Evolutionary conservation across 768 basidiomycete genomes (phyloP), one percentile per base, ranked within the genome.

Genomic region (Boletus eberwhitei): DNA sequence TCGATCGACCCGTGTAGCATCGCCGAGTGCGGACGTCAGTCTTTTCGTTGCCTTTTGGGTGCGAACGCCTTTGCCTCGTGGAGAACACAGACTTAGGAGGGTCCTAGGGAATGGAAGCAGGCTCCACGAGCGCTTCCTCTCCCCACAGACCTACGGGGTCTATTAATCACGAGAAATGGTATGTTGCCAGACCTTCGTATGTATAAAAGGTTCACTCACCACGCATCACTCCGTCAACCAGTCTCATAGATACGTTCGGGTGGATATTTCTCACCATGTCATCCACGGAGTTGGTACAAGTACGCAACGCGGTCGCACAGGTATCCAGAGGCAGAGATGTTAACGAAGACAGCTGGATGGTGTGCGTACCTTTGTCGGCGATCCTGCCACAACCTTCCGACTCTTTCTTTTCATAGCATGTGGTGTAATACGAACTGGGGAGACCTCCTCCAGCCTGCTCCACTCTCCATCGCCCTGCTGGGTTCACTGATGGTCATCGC

Each of bases 381-480:
- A 2, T 31, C 14, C 3, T 39, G 41, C 8, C 17, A 26, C 24
- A 4, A 4, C 17, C 4, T 13, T 37, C 16, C 31, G 17, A 58
- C 29, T 8, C 8, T n/a, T 34, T 17, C 32, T 32, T 34, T 42
- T 17, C 32, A 17, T 44, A 61, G 59, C 21, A 60, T 53, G 59
- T 61, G 60, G 60, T 61, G 59, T 50, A 61, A 57, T 5, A 50
- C 59, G n/a, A 61, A 61, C 22, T 61, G 60, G 60, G 60, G 60
- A 21, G 60, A 61, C 37, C 58, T 61, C 32, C 59, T 61, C 35
- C 58, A 60, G 29, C 59, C 59, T 22, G 60, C 60, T 29, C 59
- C 60, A 8, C 54, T 60, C 8, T 57, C 54, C 26, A 60, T 61
- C 3, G 54, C 60, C n/a, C 59, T 61, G 37, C 52, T 61, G 6